A percentile compares a stretch with the other conserved stretches of the same genome.
Evolutionary conservation across 1,139 yeast species (phyloP).

Genomic region (Taphrina sp.): DNA sequence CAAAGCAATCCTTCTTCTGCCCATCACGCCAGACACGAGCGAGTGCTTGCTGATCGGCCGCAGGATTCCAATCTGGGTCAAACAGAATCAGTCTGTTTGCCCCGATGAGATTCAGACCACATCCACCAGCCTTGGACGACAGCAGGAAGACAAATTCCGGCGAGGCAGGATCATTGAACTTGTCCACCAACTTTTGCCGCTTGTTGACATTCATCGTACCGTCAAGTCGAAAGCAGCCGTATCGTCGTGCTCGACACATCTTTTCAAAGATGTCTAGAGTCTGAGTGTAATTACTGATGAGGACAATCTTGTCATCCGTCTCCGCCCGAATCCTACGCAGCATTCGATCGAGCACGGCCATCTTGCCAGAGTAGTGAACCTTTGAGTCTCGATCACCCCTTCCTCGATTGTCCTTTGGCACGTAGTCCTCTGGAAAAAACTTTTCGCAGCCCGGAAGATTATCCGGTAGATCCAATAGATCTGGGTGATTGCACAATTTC

Average conservation of each 20-base stretch:
- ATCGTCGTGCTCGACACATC: slow-evolving; percentile 71
- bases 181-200: slow-evolving; percentile 87
- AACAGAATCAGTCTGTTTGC: slow-evolving; percentile 84
- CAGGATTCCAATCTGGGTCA: slow-evolving; percentile 99
- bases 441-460: slow-evolving; percentile 69
- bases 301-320: slow-evolving; percentile 89
- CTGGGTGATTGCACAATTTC: slow-evolving; percentile 92
- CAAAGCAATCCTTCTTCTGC: slow-evolving; percentile 93
- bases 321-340: slow-evolving; percentile 69
- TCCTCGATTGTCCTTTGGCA: slow-evolving; percentile 48
- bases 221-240: slow-evolving; percentile 81
- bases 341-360: slow-evolving; percentile 59
- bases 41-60: slow-evolving; percentile 95
- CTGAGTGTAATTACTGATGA: slow-evolving; percentile 91
- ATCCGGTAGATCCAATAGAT: slow-evolving; percentile 68
- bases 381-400: slow-evolving; percentile 63
- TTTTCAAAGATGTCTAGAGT: slow-evolving; percentile 86
- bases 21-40: slow-evolving; percentile 99
- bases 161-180: slow-evolving; percentile 85
- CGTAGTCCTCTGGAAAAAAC: slow-evolving; percentile 69
- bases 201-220: slow-evolving; percentile 91
- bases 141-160: slow-evolving; percentile 82
- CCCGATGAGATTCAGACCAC: slow-evolving; percentile 95
- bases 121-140: slow-evolving; percentile 97
- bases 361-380: slow-evolving; percentile 58